Evolutionary conservation across 73 alveolate species (phyloP), one percentile per base, ranked within the genome.

Genomic region (Blepharisma japonicum): DNA sequence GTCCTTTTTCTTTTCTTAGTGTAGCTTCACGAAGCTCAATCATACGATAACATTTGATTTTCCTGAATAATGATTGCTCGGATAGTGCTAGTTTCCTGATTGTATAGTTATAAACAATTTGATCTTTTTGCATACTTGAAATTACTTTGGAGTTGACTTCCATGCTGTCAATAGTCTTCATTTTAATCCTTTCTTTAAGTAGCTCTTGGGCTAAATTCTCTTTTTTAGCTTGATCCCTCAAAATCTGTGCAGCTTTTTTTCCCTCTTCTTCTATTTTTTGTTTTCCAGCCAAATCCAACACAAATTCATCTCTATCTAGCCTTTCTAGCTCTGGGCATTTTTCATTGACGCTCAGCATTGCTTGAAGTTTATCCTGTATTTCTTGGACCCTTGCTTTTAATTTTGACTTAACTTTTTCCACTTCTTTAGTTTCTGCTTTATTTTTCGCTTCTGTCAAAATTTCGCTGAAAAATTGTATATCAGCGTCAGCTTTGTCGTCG

Each of bases 291-390:
- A 89, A 83, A 80, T 94, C 98, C 18, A 94, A 85, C 56, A 94
- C 95, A 88, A 94, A 91, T 54, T 94, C 98, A 27, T 90, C 91
- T 84, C 96, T 86, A 71, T 91, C 89, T 20, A 94, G 89, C 81
- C 83, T 89, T 79, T 94, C 98, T 51, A 91, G 92, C 42, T 91
- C 93, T 67, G 91, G 90, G 56, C 88, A 89, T 81, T 91, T 86
- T 53, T 88, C 90, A 81, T 94, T 94, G 45, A 88, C 95, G 32
- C 85, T 92, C 50, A 94, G 83, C 53, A 94, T 83, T 55, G 88
- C 90, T 32, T 81, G 68, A 54, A 91, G 94, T 71, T 94, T 90
- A 25, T 77, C 77, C 82, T 91, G 84, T 61, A 94, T 83, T 55
- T 77, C 92, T 50, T 86, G 91, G 42, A 86, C 90, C 68, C 84